Percentiles rank a stretch among this genome's conserved stretches.
These are phyloP conservation scores for Penicillium riverlandense DNA, from an alignment of 495 filamentous ascomycete genomes.

Conservation along the genomic window DNA sequence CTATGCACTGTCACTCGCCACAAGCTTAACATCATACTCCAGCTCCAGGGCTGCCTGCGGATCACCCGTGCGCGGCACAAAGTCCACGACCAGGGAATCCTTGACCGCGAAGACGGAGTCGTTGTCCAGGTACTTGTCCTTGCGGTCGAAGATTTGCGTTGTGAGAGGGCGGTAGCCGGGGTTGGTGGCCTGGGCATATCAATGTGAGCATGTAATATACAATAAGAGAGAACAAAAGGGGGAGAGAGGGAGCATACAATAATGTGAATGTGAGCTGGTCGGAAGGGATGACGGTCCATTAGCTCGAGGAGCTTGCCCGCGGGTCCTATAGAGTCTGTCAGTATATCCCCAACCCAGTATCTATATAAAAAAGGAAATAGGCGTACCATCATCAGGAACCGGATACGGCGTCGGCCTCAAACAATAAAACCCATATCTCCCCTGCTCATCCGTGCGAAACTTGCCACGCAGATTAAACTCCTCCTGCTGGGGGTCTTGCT, in stretches of 20 bases:
- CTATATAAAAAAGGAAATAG: slow-evolving; percentile 32
- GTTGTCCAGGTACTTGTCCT: slow-evolving; percentile 53
- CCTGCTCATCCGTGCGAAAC: slow-evolving; percentile 58
- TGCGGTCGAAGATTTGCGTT: slow-evolving; percentile 68
- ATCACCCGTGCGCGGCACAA: slow-evolving; percentile 52
- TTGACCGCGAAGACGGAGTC: slow-evolving; percentile 76
- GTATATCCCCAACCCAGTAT: neutral
- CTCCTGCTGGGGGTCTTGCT: slow-evolving; percentile 63
- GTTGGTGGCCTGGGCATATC: slow-evolving; percentile 26
- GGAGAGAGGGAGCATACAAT: slow-evolving; percentile 42
- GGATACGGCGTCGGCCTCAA: slow-evolving; percentile 67
- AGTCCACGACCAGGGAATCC: slow-evolving; percentile 63
- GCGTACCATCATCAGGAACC: slow-evolving; percentile 59
- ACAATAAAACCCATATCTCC: slow-evolving; percentile 60
- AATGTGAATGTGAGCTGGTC: slow-evolving; percentile 81
- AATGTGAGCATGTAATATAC: neutral
- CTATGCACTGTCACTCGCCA: slow-evolving; percentile 3
- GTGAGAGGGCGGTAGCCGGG: slow-evolving; percentile 51
- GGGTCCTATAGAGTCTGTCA: slow-evolving; percentile 20
- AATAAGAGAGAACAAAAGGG: neutral
- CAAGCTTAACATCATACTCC: slow-evolving; percentile 41
- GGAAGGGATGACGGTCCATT: slow-evolving; percentile 69
- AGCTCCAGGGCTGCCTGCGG: slow-evolving; percentile 62
- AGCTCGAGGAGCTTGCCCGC: slow-evolving; percentile 40
- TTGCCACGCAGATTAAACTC: slow-evolving; percentile 71